phyloP scores from a whole-genome alignment of 2,329 filamentous ascomycete genomes.

The Pseudogymnoascus destructans region DNA sequence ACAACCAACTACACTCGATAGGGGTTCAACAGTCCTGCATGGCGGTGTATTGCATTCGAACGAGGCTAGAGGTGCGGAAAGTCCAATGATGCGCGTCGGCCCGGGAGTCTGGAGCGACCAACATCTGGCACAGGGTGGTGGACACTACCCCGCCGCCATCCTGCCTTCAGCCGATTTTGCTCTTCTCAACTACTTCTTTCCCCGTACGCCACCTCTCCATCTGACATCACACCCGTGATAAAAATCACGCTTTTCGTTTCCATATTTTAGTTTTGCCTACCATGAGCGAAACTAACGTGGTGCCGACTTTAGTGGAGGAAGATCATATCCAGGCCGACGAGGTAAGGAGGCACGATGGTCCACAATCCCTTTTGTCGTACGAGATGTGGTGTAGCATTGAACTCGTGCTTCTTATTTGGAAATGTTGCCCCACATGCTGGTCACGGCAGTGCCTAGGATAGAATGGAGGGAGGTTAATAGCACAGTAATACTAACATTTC shows the following conservation, averaged over 20 bases:
- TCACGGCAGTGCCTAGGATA: not conserved
- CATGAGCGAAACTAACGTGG: not conserved
- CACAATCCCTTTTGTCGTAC: not conserved
- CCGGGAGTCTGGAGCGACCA: not conserved
- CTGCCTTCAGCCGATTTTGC: not conserved
- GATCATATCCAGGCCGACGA: not conserved
- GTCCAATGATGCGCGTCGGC: not conserved
- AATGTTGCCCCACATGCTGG: not conserved
- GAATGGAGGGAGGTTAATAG: not conserved
- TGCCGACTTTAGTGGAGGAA: not conserved
- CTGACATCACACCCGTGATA: not conserved
- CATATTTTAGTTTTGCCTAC: not conserved
- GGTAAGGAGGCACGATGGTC: not conserved
- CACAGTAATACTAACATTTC: not conserved
- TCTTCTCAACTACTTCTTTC: slow-evolving; percentile 1
- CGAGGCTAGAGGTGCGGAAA: not conserved
- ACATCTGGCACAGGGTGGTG: not conserved
- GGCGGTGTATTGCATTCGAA: not conserved
- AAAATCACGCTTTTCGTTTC: not conserved
- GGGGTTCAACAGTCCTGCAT: not conserved
- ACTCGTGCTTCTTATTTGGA: not conserved
- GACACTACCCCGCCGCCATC: not conserved
- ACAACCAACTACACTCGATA: not conserved
- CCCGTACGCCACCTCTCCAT: not conserved
- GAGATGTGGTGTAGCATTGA: not conserved